Percentiles rank a stretch among this genome's conserved stretches.
Evolutionary conservation across 2,329 filamentous ascomycete genomes (phyloP).

Genomic region (Mycosphaerella sp.): DNA sequence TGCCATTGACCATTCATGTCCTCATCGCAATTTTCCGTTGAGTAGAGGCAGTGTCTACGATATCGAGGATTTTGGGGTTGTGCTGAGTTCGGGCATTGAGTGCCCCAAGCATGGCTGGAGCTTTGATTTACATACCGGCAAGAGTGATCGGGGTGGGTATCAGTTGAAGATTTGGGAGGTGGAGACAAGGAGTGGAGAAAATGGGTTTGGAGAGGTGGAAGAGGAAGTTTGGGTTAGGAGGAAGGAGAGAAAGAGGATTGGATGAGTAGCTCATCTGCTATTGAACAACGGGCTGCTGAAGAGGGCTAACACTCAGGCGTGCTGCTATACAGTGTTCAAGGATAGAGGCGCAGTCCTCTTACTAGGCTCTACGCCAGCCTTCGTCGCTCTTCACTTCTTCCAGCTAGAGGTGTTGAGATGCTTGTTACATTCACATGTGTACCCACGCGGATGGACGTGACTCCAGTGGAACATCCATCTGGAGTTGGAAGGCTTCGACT

Average conservation of each 20-base stretch:
- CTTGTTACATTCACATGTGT: no score
- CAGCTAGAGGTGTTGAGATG: no score
- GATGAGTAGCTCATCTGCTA: slow-evolving; percentile 1
- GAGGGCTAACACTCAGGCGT: no score
- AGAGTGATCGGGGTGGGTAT: slow-evolving; percentile 57
- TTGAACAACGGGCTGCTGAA: neutral
- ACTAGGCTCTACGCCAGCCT: no score
- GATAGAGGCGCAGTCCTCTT: no score
- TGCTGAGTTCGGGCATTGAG: slow-evolving; percentile 55
- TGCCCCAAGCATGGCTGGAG: slow-evolving; percentile 68
- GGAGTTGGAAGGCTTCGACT: no score
- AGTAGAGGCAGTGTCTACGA: slow-evolving; percentile 60
- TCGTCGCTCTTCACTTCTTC: no score
- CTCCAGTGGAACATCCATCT: no score
- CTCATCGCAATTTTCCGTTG: slow-evolving; percentile 61
- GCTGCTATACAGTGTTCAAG: no score
- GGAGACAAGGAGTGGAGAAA: slow-evolving; percentile 38
- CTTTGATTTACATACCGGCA: slow-evolving; percentile 61
- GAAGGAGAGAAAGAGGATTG: slow-evolving; percentile 28
- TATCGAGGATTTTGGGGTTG: slow-evolving; percentile 65
- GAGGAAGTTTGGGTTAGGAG: slow-evolving; percentile 33
- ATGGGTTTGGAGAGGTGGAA: slow-evolving; percentile 20
- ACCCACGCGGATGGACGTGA: no score
- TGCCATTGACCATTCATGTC: slow-evolving; percentile 66
- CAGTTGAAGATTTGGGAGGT: slow-evolving; percentile 59